These are phyloP conservation scores for Kodamaea jinghongensis DNA, from an alignment of 805 yeast species.

Conservation along the genomic window DNA sequence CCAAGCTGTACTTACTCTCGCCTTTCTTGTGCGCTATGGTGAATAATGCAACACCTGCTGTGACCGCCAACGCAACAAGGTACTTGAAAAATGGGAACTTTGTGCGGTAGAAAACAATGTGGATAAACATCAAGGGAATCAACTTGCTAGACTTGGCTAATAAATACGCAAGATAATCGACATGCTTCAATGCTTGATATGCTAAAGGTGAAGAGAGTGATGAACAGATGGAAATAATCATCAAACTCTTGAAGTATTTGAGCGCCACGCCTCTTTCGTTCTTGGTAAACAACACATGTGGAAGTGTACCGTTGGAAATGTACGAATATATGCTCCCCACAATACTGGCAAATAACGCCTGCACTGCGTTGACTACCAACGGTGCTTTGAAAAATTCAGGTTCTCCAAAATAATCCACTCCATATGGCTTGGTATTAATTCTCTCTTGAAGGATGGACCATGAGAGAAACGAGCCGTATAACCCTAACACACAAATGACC, in stretches of 20 bases:
- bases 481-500: constrained; percentile 50
- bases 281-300: constrained; percentile 32
- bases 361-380: constrained; percentile 70
- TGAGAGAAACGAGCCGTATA: constrained; percentile 79
- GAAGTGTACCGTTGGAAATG: constrained; percentile 28
- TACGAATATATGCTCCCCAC: constrained; percentile 63
- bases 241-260: constrained; percentile 33
- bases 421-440: constrained; percentile 73
- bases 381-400: constrained; percentile 67
- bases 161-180: constrained; percentile 80
- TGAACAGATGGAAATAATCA: constrained; percentile 66
- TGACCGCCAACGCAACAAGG: constrained; percentile 72
- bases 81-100: constrained; percentile 75
- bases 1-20: constrained; percentile 19
- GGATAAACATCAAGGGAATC: constrained; percentile 91
- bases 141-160: constrained; percentile 92
- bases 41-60: constrained; percentile 79
- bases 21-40: constrained; percentile 45
- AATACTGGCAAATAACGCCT: constrained; percentile 67
- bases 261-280: constrained; percentile 19
- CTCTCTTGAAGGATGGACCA: constrained; percentile 95
- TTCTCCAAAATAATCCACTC: constrained; percentile 34
- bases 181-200: constrained; percentile 71
- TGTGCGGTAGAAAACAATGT: constrained; percentile 64
- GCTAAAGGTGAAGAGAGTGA: constrained; percentile 83